phyloP scores from a whole-genome alignment of 345 rosid species.

The Garcia nutans region DNA sequence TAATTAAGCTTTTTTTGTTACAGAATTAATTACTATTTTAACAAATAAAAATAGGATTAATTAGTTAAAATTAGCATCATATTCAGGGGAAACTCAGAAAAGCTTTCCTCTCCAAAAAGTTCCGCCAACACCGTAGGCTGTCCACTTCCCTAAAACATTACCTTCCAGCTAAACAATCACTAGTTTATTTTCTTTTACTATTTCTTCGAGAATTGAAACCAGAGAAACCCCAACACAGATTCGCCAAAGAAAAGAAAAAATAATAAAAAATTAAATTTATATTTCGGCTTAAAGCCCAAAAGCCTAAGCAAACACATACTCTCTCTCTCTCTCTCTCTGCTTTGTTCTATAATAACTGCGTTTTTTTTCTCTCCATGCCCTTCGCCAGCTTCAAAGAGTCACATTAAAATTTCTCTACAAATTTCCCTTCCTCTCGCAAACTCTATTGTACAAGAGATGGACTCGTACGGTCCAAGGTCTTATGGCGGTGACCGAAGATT shows the following conservation, averaged over 20 bases:
- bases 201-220: not conserved
- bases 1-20: no score
- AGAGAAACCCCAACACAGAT: not conserved
- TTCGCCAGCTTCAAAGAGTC: slow-evolving; percentile 8
- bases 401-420: not conserved
- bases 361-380: slow-evolving; percentile 8
- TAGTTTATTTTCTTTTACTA: not conserved
- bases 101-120: no score
- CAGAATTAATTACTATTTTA: no score
- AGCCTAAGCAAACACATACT: not conserved
- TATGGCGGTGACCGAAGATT: slow-evolving; percentile 30
- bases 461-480: slow-evolving; percentile 32
- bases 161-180: not conserved
- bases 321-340: not conserved
- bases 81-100: slow-evolving; percentile 4
- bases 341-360: not conserved
- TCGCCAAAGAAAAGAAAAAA: no score
- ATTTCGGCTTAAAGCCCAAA: not conserved
- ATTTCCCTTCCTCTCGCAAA: not conserved
- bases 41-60: no score
- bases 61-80: not conserved
- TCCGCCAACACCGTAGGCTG: not conserved
- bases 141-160: slow-evolving; percentile 8
- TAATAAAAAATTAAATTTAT: no score
- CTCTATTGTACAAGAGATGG: slow-evolving; percentile 25